These are phyloP conservation scores for Haplosporangium sp. DNA, from an alignment of 371 early-diverging fungal genomes.

Conservation along the genomic window DNA sequence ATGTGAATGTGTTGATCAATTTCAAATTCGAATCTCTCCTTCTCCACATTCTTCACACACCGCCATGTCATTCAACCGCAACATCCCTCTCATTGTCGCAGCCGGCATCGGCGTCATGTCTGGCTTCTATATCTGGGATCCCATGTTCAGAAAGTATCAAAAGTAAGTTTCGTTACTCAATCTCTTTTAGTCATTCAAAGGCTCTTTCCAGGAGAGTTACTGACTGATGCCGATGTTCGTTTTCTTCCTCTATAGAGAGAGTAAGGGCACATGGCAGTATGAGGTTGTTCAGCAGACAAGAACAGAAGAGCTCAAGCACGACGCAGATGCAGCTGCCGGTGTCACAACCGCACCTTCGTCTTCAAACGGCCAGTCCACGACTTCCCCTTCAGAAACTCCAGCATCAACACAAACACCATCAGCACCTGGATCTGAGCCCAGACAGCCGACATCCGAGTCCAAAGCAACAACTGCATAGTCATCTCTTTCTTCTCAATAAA, in stretches of 20 bases:
- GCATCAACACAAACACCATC: background rate
- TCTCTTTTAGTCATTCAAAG: background rate
- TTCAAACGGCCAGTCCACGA: background rate
- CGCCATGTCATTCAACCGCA: conserved; percentile 26
- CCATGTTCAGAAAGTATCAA: conserved; percentile 46
- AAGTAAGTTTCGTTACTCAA: conserved; percentile 11
- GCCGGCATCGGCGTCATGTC: conserved; percentile 46
- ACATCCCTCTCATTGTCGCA: conserved; percentile 40
- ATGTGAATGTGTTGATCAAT: no score
- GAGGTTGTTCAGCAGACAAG: conserved; percentile 52
- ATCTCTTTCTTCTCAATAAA: no score
- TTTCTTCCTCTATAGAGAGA: conserved; percentile 18
- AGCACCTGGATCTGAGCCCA: no score
- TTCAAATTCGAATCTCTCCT: no score
- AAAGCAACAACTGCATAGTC: background rate
- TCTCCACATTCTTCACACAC: background rate
- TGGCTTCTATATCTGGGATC: conserved; percentile 52
- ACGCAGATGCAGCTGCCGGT: conserved; percentile 21
- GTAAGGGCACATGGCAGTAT: conserved; percentile 52
- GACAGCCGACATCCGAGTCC: no score
- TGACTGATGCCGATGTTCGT: background rate
- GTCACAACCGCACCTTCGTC: conserved; percentile 5
- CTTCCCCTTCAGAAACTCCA: background rate
- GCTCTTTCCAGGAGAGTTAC: background rate
- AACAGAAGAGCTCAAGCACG: conserved; percentile 38